A percentile compares a stretch with the other conserved stretches of the same genome.
phyloP scores from a whole-genome alignment of 345 rosid species.

The Passiflora organensis region DNA sequence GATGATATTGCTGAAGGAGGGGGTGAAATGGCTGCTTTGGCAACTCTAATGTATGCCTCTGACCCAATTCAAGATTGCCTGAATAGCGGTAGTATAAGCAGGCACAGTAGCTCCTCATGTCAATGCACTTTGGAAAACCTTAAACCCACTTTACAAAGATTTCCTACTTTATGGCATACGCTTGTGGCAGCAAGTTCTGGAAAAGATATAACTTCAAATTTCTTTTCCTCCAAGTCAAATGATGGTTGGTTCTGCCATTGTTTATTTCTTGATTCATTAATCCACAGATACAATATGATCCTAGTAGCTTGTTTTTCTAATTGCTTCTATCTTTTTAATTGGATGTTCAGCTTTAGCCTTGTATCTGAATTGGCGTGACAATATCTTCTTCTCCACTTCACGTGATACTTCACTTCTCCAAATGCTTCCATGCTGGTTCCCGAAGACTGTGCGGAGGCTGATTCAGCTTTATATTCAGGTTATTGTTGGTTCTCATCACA shows the following conservation, averaged over 20 bases:
- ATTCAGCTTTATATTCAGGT: conserved; percentile 95
- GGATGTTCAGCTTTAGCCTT: conserved; percentile 55
- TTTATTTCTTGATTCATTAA: conserved; percentile 7
- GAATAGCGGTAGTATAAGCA: conserved; percentile 68
- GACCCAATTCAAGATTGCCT: conserved; percentile 68
- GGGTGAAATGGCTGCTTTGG: conserved; percentile 93
- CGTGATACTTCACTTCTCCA: conserved; percentile 90
- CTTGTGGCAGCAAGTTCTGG: conserved; percentile 71
- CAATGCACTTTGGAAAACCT: conserved; percentile 94
- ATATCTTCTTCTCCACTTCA: conserved; percentile 75
- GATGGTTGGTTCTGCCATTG: conserved; percentile 49
- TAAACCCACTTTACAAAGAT: conserved; percentile 64
- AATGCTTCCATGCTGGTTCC: conserved; percentile 98
- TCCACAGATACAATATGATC: not conserved
- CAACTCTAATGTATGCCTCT: conserved; percentile 84
- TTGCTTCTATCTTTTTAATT: conserved; percentile 14
- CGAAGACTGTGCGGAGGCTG: conserved; percentile 79
- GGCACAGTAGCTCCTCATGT: conserved; percentile 68
- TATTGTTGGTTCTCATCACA: conserved; percentile 8
- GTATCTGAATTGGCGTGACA: conserved; percentile 88
- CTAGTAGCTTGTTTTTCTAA: conserved; percentile 2
- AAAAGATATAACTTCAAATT: conserved; percentile 50
- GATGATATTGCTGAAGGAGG: conserved; percentile 98
- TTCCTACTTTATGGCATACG: conserved; percentile 84
- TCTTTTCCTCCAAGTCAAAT: conserved; percentile 43